A percentile compares a stretch with the other conserved stretches of the same genome.
phyloP scores from a whole-genome alignment of 2,329 filamentous ascomycete genomes.

The Cytospora chrysosperma region DNA sequence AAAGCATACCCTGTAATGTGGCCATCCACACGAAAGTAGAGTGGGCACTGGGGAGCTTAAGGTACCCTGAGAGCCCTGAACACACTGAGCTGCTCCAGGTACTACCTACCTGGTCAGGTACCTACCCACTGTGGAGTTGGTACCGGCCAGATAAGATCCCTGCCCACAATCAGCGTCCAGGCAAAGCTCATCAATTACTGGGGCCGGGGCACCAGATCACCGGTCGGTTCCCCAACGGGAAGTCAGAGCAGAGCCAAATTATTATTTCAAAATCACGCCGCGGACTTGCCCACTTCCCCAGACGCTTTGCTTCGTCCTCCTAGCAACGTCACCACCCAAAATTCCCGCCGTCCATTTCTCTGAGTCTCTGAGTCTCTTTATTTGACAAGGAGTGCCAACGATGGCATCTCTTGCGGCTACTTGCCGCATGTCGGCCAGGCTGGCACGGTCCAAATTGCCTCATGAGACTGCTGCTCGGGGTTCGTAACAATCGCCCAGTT shows the following conservation, averaged over 20 bases:
- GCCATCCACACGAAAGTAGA: not conserved
- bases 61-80: not conserved
- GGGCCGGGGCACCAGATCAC: constrained; percentile 13
- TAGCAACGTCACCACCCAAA: constrained; percentile 30
- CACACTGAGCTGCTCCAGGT: too few species aligned
- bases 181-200: constrained; percentile 23
- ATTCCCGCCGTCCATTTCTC: constrained; percentile 7
- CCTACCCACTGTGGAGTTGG: too few species aligned
- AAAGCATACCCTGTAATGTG: not conserved
- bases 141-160: constrained; percentile 1
- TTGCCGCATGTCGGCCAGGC: constrained; percentile 62
- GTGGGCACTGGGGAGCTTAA: not conserved
- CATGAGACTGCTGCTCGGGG: constrained; percentile 58
- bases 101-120: too few species aligned
- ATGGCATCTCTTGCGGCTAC: constrained; percentile 68
- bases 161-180: constrained; percentile 3
- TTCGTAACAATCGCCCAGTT: constrained; percentile 39
- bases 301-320: constrained; percentile 2
- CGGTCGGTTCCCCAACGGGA: constrained; percentile 22
- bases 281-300: constrained; percentile 2
- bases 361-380: constrained; percentile 4
- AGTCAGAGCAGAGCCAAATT: constrained; percentile 22
- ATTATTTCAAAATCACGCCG: constrained; percentile 17
- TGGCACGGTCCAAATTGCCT: constrained; percentile 53
- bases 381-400: constrained; percentile 31